Evolutionary conservation across 2,329 filamentous ascomycete genomes (phyloP).

Genomic region (Zasmidium angulare): DNA sequence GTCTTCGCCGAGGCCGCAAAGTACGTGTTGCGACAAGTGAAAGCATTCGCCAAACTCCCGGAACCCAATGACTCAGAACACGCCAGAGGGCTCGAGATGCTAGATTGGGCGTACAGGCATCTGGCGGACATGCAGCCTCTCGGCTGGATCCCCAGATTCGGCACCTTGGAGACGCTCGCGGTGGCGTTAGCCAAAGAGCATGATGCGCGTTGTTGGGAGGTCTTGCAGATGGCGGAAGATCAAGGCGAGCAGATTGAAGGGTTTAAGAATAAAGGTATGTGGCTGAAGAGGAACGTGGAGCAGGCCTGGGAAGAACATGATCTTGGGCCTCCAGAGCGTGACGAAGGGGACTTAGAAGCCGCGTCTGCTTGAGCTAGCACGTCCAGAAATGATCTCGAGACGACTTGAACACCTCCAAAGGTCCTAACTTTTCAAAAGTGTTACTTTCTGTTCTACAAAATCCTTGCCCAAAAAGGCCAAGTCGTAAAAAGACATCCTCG

Average conservation of each 20-base stretch:
- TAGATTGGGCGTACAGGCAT: slow-evolving; percentile 35
- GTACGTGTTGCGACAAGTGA: slow-evolving; percentile 12
- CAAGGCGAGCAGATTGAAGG: slow-evolving; percentile 26
- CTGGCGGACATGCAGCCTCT: slow-evolving; percentile 35
- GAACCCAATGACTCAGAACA: slow-evolving; percentile 1
- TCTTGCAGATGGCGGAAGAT: slow-evolving; percentile 34
- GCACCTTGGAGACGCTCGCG: slow-evolving; percentile 31
- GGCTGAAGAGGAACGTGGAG: slow-evolving; percentile 28
- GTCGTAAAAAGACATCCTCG: not conserved
- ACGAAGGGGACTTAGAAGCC: not conserved
- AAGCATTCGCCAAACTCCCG: not conserved
- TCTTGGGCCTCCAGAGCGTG: not conserved
- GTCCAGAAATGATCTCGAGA: too few relatives aligned
- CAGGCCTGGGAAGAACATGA: slow-evolving; percentile 27
- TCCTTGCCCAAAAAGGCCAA: not conserved
- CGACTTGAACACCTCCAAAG: too few relatives aligned
- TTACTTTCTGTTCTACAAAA: slow-evolving; percentile 4
- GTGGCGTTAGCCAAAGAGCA: slow-evolving; percentile 25
- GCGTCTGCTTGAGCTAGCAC: not conserved
- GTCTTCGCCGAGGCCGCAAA: slow-evolving; percentile 46
- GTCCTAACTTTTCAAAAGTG: not conserved
- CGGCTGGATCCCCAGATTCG: slow-evolving; percentile 33
- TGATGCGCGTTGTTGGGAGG: slow-evolving; percentile 36
- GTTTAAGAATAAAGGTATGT: slow-evolving; percentile 28
- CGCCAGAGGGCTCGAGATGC: slow-evolving; percentile 23